Percentiles rank a stretch among this genome's conserved stretches.
Evolutionary conservation across 1,284 basidiomycete species (phyloP).

Genomic region (Ustilago bromivora): DNA sequence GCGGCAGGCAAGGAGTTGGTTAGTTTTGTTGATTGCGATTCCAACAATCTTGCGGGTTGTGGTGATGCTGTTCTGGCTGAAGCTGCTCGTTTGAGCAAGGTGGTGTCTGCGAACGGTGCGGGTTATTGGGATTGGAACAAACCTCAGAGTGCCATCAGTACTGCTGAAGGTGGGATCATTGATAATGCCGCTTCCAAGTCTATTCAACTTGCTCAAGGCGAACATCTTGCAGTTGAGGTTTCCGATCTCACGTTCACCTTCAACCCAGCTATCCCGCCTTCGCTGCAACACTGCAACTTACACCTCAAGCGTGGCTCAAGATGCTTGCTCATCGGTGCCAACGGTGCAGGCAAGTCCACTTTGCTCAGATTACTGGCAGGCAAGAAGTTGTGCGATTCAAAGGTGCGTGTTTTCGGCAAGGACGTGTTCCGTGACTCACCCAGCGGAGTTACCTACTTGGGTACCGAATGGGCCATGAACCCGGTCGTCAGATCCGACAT

Average conservation of each 20-base stretch:
- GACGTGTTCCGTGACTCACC: slow-evolving; percentile 67
- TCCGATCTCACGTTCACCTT: slow-evolving; percentile 63
- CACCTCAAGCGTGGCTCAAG: slow-evolving; percentile 59
- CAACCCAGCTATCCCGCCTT: slow-evolving; percentile 47
- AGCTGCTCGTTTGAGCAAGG: slow-evolving; percentile 43
- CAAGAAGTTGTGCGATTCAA: slow-evolving; percentile 73
- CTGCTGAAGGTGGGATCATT: slow-evolving; percentile 31
- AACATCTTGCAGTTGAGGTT: slow-evolving; percentile 61
- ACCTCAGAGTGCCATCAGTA: slow-evolving; percentile 35
- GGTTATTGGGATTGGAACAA: slow-evolving; percentile 66
- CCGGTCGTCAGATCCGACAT: slow-evolving; percentile 82
- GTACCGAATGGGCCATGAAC: slow-evolving; percentile 86
- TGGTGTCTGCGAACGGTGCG: slow-evolving; percentile 38
- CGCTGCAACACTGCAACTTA: slow-evolving; percentile 62
- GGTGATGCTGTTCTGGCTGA: slow-evolving; percentile 60
- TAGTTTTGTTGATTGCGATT: slow-evolving; percentile 74
- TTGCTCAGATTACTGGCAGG: slow-evolving; percentile 93
- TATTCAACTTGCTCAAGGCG: slow-evolving; percentile 28
- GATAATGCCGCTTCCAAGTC: slow-evolving; percentile 41
- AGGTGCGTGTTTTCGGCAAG: slow-evolving; percentile 64
- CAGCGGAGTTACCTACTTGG: slow-evolving; percentile 79
- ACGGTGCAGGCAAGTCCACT: slow-evolving; percentile 90
- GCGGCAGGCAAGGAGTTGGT: slow-evolving; percentile 46
- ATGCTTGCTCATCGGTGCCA: slow-evolving; percentile 68
- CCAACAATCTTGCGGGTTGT: slow-evolving; percentile 77